Conservation (phyloP, 768 basidiomycete species). For the Kwoniella sp. region DNA sequence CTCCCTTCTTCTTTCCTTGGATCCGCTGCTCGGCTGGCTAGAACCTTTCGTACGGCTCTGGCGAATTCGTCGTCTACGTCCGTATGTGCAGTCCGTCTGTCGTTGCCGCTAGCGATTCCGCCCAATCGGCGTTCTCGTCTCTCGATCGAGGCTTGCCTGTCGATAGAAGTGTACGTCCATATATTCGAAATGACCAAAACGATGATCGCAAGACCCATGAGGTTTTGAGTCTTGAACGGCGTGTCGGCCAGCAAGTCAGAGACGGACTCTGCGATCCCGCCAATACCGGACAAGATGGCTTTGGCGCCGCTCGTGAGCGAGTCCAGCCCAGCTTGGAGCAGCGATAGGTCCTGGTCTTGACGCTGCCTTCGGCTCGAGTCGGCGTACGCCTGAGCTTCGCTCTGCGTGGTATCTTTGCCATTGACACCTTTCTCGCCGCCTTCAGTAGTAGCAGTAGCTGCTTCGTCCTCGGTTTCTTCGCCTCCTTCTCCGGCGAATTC, state of each 20-base stretch:
- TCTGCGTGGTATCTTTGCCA: conserved; percentile 16
- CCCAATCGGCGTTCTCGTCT: conserved; percentile 18
- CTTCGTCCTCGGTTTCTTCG: conserved; percentile 55
- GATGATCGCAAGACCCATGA: conserved; percentile 37
- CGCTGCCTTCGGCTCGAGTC: conserved; percentile 31
- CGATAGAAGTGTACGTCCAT: conserved; percentile 46
- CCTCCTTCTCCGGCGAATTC: conserved; percentile 77
- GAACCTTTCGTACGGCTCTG: conserved; percentile 33
- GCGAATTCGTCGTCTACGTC: conserved; percentile 30
- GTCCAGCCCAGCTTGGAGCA: conserved; percentile 44
- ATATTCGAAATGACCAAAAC: conserved; percentile 46
- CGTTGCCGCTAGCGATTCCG: background rate
- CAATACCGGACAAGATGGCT: conserved; percentile 37
- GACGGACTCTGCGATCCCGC: conserved; percentile 26
- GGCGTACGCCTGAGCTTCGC: conserved; percentile 39
- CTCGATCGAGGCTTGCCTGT: conserved; percentile 9
- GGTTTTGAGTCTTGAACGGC: conserved; percentile 28
- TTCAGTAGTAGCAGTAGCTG: conserved; percentile 1
- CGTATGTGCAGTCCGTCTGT: background rate
- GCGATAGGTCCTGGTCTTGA: conserved; percentile 36
- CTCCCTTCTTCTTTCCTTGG: conserved; percentile 26
- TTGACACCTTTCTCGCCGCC: conserved; percentile 3
- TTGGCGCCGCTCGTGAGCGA: conserved; percentile 37
- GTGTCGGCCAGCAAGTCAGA: conserved; percentile 36
- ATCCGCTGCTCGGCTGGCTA: conserved; percentile 7